Evolutionary conservation across 441 rosid genomes (phyloP).

Genomic region (Corymbia citriodora): DNA sequence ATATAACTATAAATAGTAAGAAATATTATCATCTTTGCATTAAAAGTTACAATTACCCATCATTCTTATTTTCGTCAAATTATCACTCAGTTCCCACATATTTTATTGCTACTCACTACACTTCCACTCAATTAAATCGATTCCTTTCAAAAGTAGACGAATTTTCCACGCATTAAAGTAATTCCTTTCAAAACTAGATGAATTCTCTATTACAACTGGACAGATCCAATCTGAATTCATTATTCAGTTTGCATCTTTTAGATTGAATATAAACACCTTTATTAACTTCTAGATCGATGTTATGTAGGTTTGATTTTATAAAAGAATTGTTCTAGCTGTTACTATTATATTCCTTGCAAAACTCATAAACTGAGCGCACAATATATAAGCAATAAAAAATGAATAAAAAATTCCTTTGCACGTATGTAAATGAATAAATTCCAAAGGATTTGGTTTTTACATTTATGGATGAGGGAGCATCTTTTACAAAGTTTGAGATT

Average conservation of each 20-base stretch:
- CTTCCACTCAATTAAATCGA: not conserved
- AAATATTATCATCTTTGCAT: not conserved
- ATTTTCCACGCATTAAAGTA: too few relatives aligned
- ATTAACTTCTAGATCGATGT: not conserved
- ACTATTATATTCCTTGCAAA: not conserved
- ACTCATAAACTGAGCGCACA: not conserved
- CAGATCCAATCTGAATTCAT: not conserved
- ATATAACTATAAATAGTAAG: too few relatives aligned
- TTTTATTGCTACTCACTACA: not conserved
- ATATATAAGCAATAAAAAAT: not conserved
- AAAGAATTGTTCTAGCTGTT: not conserved
- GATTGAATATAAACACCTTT: not conserved
- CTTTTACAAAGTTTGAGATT: not conserved
- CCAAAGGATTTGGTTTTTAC: not conserved
- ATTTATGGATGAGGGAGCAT: not conserved
- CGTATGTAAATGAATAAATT: not conserved
- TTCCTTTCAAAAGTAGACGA: not conserved
- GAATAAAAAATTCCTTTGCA: not conserved
- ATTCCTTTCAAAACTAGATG: too few relatives aligned
- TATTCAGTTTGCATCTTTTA: not conserved
- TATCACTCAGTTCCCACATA: not conserved
- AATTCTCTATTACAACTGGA: not conserved
- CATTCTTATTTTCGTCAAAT: not conserved
- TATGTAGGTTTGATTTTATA: not conserved
- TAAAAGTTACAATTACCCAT: not conserved